Evolutionary conservation across 129 eudicot genomes (phyloP).

Genomic region (Rutidosis leptorrhynchoides): DNA sequence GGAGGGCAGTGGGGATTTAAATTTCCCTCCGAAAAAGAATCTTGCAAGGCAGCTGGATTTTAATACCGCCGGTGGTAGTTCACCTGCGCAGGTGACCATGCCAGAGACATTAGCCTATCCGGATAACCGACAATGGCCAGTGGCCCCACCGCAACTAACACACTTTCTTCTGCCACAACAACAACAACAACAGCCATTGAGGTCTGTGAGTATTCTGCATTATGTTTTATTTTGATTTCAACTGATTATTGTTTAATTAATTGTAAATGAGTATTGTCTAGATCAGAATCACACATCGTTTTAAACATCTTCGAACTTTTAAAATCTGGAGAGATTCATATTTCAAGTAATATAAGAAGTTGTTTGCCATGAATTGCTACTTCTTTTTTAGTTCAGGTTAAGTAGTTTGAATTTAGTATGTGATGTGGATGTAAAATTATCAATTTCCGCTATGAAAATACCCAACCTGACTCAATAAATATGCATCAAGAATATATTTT

Average conservation of each 20-base stretch:
- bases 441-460: neutral
- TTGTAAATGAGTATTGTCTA: neutral
- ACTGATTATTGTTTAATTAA: neutral
- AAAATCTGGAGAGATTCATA: neutral
- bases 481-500: neutral
- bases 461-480: neutral
- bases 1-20: slow-evolving; percentile 53
- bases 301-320: neutral
- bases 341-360: neutral
- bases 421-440: slow-evolving; percentile 7
- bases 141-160: slow-evolving; percentile 18
- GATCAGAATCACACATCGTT: neutral
- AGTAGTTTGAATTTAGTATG: neutral
- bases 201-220: slow-evolving; percentile 39
- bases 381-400: neutral
- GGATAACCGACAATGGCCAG: neutral
- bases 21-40: slow-evolving; percentile 56
- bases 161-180: slow-evolving; percentile 26
- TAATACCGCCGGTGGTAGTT: slow-evolving; percentile 37
- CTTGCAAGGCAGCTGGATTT: slow-evolving; percentile 88
- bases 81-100: slow-evolving; percentile 19
- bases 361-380: neutral
- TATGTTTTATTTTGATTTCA: neutral
- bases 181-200: slow-evolving; percentile 37
- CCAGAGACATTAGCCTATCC: neutral